These are phyloP conservation scores for Fusarium sp. DNA, from an alignment of 2,329 filamentous ascomycete species.

Conservation along the genomic window DNA sequence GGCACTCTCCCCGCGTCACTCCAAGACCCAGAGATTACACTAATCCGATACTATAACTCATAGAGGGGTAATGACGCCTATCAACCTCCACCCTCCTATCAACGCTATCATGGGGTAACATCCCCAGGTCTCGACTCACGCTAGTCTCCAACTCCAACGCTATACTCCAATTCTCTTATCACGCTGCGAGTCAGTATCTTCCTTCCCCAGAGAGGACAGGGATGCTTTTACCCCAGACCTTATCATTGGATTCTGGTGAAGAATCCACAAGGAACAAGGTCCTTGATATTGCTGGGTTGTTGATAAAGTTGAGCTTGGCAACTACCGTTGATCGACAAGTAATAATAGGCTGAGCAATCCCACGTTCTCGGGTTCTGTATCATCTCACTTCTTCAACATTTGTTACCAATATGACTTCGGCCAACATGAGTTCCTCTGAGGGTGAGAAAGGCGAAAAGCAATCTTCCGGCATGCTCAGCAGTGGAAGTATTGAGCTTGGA, in stretches of 20 bases:
- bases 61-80: slow-evolving; percentile 16
- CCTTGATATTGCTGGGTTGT: not conserved
- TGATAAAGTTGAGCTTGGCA: slow-evolving; percentile 10
- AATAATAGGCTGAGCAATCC: slow-evolving; percentile 2
- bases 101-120: slow-evolving; percentile 40
- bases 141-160: slow-evolving; percentile 21
- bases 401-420: not conserved
- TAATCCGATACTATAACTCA: not conserved
- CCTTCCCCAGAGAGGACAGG: slow-evolving; percentile 16
- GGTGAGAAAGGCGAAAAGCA: slow-evolving; percentile 22
- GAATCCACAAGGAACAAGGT: not conserved
- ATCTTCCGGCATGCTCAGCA: slow-evolving; percentile 8
- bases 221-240: slow-evolving; percentile 21
- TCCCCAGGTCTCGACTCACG: not conserved
- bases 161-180: slow-evolving; percentile 25
- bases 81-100: not conserved
- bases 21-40: not conserved
- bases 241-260: slow-evolving; percentile 7
- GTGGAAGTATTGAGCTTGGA: slow-evolving; percentile 34
- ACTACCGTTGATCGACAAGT: slow-evolving; percentile 3
- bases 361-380: not conserved
- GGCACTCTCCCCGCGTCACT: not conserved
- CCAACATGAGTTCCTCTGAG: slow-evolving; percentile 20
- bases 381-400: not conserved
- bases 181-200: slow-evolving; percentile 13